Evolutionary conservation across 2,329 filamentous ascomycete species (phyloP).

Genomic region (Calonectria pseudoreteaudii): DNA sequence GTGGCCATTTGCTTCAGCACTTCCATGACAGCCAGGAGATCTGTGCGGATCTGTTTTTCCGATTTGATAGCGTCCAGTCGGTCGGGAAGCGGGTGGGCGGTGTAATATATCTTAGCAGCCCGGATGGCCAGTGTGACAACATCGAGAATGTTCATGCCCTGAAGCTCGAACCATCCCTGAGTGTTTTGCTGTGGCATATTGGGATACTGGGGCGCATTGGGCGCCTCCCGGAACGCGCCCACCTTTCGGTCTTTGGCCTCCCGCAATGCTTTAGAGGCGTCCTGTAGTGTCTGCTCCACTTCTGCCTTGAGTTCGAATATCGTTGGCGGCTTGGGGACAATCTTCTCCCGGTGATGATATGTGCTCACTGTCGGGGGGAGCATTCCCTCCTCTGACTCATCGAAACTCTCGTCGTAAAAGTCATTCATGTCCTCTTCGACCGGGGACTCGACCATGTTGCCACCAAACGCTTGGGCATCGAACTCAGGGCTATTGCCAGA

Average conservation of each 20-base stretch:
- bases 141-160: slow-evolving; percentile 92
- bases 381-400: slow-evolving; percentile 79
- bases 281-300: slow-evolving; percentile 75
- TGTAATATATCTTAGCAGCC: slow-evolving; percentile 96
- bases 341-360: slow-evolving; percentile 87
- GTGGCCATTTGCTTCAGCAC: slow-evolving; percentile 92
- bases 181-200: slow-evolving; percentile 60
- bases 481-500: slow-evolving; percentile 70
- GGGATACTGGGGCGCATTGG: slow-evolving; percentile 46
- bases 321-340: slow-evolving; percentile 85
- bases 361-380: slow-evolving; percentile 97
- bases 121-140: slow-evolving; percentile 95
- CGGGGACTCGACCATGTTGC: slow-evolving; percentile 60
- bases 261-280: slow-evolving; percentile 75
- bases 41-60: slow-evolving; percentile 85
- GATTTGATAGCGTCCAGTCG: slow-evolving; percentile 88
- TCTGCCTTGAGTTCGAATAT: slow-evolving; percentile 79
- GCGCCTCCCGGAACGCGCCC: slow-evolving; percentile 43
- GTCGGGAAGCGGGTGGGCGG: slow-evolving; percentile 87
- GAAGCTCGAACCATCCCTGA: slow-evolving; percentile 84
- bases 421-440: slow-evolving; percentile 59
- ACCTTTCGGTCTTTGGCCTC: slow-evolving; percentile 62
- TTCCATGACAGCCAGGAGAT: slow-evolving; percentile 88
- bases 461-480: slow-evolving; percentile 53
- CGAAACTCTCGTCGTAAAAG: slow-evolving; percentile 68